Percentiles rank a stretch among this genome's conserved stretches.
Conservation (phyloP, 73 alveolate species). For the Paramecium tetraurelia region DNA sequence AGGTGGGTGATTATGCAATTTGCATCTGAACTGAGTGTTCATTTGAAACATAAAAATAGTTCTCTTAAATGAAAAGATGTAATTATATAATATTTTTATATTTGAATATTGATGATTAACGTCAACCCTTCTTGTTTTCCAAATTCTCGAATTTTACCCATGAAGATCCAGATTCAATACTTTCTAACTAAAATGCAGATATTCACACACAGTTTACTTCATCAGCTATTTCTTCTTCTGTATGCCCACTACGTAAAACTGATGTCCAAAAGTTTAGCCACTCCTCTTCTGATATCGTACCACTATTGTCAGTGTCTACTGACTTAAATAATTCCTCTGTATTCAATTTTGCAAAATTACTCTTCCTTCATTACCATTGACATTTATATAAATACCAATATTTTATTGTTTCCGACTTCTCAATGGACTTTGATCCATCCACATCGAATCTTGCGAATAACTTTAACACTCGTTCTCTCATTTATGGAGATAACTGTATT, state of each 20-base stretch:
- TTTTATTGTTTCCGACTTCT: conserved; percentile 55
- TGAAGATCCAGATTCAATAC: conserved; percentile 34
- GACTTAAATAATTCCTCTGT: conserved; percentile 62
- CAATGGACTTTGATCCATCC: conserved; percentile 60
- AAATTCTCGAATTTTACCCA: conserved; percentile 37
- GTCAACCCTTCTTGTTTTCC: conserved; percentile 16
- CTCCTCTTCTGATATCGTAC: conserved; percentile 70
- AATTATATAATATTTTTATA: neutral
- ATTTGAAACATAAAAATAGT: neutral
- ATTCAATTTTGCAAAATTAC: conserved; percentile 59
- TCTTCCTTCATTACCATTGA: conserved; percentile 38
- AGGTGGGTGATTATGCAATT: neutral
- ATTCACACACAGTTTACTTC: conserved; percentile 6
- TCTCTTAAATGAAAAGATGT: neutral
- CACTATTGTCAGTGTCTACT: conserved; percentile 58
- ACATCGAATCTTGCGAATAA: conserved; percentile 50
- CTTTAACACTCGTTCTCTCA: conserved; percentile 41
- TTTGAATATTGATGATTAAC: neutral
- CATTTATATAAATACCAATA: conserved; percentile 43
- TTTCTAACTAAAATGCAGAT: neutral
- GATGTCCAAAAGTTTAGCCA: conserved; percentile 62
- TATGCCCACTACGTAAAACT: conserved; percentile 54
- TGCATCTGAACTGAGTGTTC: neutral
- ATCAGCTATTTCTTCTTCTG: conserved; percentile 59
- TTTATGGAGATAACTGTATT: conserved; percentile 49